Base-by-base conservation (phyloP, 257 asterid genomes). In the Perilla frutescens region DNA sequence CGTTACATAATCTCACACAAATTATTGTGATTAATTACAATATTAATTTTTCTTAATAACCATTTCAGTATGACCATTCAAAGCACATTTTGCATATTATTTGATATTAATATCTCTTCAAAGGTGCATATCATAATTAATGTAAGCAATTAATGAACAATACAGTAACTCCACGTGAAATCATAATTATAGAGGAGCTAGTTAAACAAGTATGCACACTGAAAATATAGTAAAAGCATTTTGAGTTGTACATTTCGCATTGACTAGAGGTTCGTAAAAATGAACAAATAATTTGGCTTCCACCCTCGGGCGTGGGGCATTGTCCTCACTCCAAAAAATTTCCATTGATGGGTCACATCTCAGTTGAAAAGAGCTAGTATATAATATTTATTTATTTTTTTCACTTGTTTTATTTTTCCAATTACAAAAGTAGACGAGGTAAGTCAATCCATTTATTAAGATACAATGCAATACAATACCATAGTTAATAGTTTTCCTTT, bases 301-400 rank as follows among this genome's bases (percentile, higher is more conserved):
- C 61, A 74, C 62, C 74, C 73, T 66, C 54, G 68, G 79, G 68
- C 74, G 32, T 15, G 61, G 69, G 74, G 68, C 69, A 66, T 66
- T 63, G 69, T 60, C 64, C 64, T 62, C 70, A 6, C 56, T 12
- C 45, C 40, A 37, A 72, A 36, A 44, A 50, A 15, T 62, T 72
- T 62, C 45, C 65, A 73, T 62, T 36, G 68, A 75, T 66, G 41
- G 51, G 79, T 56, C 79, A 75, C 79, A 66, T 75, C 79, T 66
- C 79, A 66, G 36, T 74, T 66, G 65, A 20, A 20, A 20, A 56
- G 45, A 32, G n/a, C n/a, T n/a, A n/a, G 9, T 34, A 74, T 7
- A 32, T 43, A n/a, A 29, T 31, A 12, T 14, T 45, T 71, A 4
- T n/a, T 60, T 39, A 2, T 10, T 4, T 34, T 13, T 63, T 41